These are phyloP conservation scores for Fusarium multiceps DNA, from an alignment of 2,329 filamentous ascomycete species.

Conservation along the genomic window DNA sequence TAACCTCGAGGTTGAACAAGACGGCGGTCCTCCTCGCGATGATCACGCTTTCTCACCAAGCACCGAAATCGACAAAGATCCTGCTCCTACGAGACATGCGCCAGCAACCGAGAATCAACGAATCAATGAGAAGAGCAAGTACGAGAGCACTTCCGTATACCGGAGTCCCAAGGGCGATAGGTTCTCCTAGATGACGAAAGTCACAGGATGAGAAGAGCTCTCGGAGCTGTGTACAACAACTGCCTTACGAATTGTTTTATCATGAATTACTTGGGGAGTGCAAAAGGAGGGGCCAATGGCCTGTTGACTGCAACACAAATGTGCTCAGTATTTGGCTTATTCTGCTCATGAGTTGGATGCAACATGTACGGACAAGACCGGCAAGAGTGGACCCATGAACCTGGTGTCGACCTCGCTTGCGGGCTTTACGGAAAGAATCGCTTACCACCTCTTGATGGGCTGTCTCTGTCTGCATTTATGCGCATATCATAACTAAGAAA, in stretches of 20 bases:
- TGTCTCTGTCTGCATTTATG: neutral
- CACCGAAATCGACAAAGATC: conserved; percentile 78
- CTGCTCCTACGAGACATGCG: conserved; percentile 86
- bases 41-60: conserved; percentile 72
- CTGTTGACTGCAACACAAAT: conserved; percentile 1
- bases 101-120: conserved; percentile 76
- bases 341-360: conserved; percentile 29
- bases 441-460: neutral
- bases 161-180: conserved; percentile 85
- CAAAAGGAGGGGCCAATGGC: neutral
- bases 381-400: conserved; percentile 39
- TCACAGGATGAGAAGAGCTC: conserved; percentile 7
- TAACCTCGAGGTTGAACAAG: conserved; percentile 60
- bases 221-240: conserved; percentile 41
- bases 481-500: neutral
- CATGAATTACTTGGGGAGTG: conserved; percentile 21
- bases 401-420: conserved; percentile 36
- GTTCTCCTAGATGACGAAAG: conserved; percentile 66
- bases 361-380: conserved; percentile 34
- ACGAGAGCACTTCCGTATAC: conserved; percentile 82
- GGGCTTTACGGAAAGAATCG: conserved; percentile 37
- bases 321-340: conserved; percentile 22
- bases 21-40: conserved; percentile 65
- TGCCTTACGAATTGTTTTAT: conserved; percentile 21
- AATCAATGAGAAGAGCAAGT: conserved; percentile 85